Percentiles rank a stretch among this genome's conserved stretches.
phyloP scores from a whole-genome alignment of 768 basidiomycete genomes.

The Tricholoma matsutake region DNA sequence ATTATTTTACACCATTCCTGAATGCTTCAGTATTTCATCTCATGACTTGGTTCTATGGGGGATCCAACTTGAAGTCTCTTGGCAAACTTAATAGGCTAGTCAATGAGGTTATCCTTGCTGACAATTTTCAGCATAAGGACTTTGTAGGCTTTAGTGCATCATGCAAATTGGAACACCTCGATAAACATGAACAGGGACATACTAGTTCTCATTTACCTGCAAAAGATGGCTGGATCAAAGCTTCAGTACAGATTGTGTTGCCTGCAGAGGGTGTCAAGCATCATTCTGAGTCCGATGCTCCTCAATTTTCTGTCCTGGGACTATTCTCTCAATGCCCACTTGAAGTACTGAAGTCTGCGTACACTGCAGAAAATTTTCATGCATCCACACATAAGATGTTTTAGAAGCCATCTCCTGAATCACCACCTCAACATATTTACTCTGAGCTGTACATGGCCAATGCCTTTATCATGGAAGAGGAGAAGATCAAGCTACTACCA shows the following conservation, averaged over 20 bases:
- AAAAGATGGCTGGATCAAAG: conserved; percentile 19
- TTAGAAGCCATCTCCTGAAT: conserved; percentile 12
- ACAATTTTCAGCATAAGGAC: conserved; percentile 21
- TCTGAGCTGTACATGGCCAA: background rate
- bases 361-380: conserved; percentile 9
- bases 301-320: conserved; percentile 25
- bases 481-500: background rate
- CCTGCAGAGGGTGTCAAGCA: conserved; percentile 5
- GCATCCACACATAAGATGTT: conserved; percentile 11
- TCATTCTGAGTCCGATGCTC: conserved; percentile 22
- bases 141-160: conserved; percentile 16
- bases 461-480: background rate
- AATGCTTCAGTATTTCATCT: conserved; percentile 20
- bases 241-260: conserved; percentile 18
- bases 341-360: background rate
- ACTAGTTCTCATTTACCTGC: background rate
- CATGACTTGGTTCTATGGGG: conserved; percentile 22
- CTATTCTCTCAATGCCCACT: conserved; percentile 15
- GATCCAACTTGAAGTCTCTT: conserved; percentile 16
- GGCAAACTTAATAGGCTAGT: conserved; percentile 21
- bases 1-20: conserved; percentile 9
- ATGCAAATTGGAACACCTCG: conserved; percentile 16
- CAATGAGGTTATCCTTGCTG: conserved; percentile 18
- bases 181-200: conserved; percentile 1
- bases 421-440: conserved; percentile 1